phyloP scores from a whole-genome alignment of 2,329 filamentous ascomycete genomes.

The Beauveria sp. region DNA sequence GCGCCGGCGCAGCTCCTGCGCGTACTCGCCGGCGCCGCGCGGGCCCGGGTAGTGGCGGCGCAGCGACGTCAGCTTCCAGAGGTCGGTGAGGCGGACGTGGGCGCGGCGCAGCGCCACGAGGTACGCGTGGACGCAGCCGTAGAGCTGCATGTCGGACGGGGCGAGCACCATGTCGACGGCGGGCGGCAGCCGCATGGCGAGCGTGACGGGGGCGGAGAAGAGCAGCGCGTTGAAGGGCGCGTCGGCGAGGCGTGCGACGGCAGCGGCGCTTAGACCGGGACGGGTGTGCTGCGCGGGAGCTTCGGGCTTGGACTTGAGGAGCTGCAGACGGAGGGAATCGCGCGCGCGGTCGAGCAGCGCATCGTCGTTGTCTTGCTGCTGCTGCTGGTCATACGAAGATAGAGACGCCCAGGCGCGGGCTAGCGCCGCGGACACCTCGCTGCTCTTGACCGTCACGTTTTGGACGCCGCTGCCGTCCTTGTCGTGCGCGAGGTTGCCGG shows the following conservation, averaged over 20 bases:
- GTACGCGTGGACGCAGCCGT: conserved; percentile 81
- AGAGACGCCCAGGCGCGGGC: conserved; percentile 72
- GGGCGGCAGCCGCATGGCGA: conserved; percentile 66
- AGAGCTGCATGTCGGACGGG: conserved; percentile 65
- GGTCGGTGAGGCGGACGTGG: conserved; percentile 71
- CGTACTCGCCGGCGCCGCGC: conserved; percentile 49
- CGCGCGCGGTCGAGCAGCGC: conserved; percentile 78
- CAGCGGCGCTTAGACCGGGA: conserved; percentile 24
- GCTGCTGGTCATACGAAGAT: conserved; percentile 60
- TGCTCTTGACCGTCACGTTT: conserved; percentile 68
- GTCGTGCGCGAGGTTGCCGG: conserved; percentile 50
- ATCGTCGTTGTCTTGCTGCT: conserved; percentile 62
- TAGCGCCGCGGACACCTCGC: conserved; percentile 72
- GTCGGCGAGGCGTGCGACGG: conserved; percentile 30
- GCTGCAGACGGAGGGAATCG: conserved; percentile 61
- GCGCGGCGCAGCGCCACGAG: conserved; percentile 78
- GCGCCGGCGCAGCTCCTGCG: conserved; percentile 55
- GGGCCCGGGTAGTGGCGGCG: conserved; percentile 71
- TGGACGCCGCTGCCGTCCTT: conserved; percentile 41
- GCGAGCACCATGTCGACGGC: conserved; percentile 85
- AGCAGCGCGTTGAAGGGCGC: conserved; percentile 72
- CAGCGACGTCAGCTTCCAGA: conserved; percentile 80
- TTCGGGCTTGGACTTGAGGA: conserved; percentile 43
- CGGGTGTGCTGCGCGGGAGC: conserved; percentile 28
- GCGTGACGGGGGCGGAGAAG: conserved; percentile 61